These are phyloP conservation scores for Ceratobasidium sp. DNA, from an alignment of 1,284 basidiomycete genomes.

Conservation along the genomic window DNA sequence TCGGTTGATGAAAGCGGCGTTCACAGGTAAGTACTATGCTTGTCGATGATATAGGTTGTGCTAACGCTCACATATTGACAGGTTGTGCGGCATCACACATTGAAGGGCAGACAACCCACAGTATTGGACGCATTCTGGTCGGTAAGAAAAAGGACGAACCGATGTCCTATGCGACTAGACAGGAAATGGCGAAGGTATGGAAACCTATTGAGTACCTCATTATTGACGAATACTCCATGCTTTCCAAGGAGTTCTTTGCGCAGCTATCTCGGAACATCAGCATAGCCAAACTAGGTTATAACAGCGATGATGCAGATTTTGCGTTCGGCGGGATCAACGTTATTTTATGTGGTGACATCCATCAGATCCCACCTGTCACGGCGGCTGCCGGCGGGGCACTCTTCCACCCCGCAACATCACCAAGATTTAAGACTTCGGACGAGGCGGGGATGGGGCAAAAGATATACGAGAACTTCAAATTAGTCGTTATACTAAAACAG, in stretches of 20 bases:
- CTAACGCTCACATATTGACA: conserved; percentile 1
- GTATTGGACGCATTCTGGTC: background rate
- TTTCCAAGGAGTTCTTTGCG: conserved; percentile 55
- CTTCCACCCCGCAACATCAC: conserved; percentile 50
- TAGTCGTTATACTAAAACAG: conserved; percentile 59
- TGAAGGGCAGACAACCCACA: conserved; percentile 57
- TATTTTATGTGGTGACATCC: conserved; percentile 57
- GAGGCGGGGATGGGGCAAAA: conserved; percentile 51
- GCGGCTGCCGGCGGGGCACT: conserved; percentile 48
- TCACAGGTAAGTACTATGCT: conserved; percentile 55
- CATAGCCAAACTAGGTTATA: conserved; percentile 49
- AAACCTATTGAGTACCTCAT: conserved; percentile 54
- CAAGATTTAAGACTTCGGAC: background rate
- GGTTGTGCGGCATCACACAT: conserved; percentile 56
- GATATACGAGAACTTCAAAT: conserved; percentile 60
- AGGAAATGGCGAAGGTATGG: conserved; percentile 23
- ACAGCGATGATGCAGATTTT: background rate
- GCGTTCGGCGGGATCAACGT: conserved; percentile 56
- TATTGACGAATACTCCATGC: conserved; percentile 60
- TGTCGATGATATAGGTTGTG: background rate
- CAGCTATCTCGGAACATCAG: conserved; percentile 52
- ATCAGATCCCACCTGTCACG: conserved; percentile 62
- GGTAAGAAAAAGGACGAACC: background rate
- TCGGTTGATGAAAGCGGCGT: conserved; percentile 56
- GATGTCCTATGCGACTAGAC: background rate